Base-by-base conservation (phyloP, 2,329 filamentous ascomycete species). In the Monilinia laxa region DNA sequence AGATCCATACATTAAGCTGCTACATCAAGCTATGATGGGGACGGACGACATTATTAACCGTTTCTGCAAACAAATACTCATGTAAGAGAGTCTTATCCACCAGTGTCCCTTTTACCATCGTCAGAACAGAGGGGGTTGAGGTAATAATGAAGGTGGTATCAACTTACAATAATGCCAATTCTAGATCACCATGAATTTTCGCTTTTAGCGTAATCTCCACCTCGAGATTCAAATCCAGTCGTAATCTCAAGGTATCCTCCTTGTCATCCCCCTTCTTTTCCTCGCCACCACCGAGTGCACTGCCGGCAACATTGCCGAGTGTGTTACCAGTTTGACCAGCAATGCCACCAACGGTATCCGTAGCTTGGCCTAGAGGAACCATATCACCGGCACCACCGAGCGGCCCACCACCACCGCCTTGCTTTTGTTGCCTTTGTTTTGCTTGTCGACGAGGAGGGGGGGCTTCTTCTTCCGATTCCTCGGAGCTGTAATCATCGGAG, bases 191-290 rank as follows among this genome's bases (percentile, higher is more conserved):
- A 72, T 92, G 86, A 70, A 93, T 92, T 76, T 86, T 89, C 25
- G 90, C 90, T 81, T 92, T 92, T 65, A 93, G 80, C 77, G 92
- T 87, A 71, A 93, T 90, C 79, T 93, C 90, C 62, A 93, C 84
- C 74, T 93, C 90, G 64, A 93, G 79, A 78, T 93, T 93, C 65
- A 92, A 80, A 75, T 93, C 90, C 42, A 92, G 78, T 66, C 87
- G 82, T 62, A 75, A 93, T 78, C 76, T 88, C 88, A 92, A 78
- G 31, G 89, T 62, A 82, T 81, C 74, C 82, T 81, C 73, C 77
- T 75, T 71, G 70, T 72, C 78, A 35, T 70, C 69, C 60, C 73
- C 73, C 25, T 74, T 64, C 31, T 67, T 35, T 64, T 47, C 38
- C 31, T 7, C 18, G 20, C 64, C 56, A 31, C 56, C 64, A 25